Conservation (phyloP, 345 rosid genomes). For the Raphanus sativus region DNA sequence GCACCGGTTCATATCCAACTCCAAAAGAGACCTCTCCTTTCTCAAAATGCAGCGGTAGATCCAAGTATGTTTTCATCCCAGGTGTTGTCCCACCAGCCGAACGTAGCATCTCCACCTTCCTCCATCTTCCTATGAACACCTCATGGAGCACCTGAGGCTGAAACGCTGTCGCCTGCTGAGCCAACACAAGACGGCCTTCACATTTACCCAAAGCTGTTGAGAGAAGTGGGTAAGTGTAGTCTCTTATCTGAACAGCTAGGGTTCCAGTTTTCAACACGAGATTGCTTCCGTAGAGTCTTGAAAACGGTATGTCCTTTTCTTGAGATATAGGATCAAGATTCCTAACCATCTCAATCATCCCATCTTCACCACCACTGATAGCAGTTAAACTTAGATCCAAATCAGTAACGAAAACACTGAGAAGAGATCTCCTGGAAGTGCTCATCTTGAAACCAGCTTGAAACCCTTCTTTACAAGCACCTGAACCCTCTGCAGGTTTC, state of each 20-base stretch:
- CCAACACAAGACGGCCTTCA: constrained; percentile 82
- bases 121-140: constrained; percentile 92
- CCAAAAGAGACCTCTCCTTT: constrained; percentile 80
- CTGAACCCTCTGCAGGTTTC: constrained; percentile 67
- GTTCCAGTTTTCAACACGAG: constrained; percentile 61
- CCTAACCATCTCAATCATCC: constrained; percentile 76
- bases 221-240: constrained; percentile 81
- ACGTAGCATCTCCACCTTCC: constrained; percentile 90
- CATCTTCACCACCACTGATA: constrained; percentile 80
- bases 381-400: constrained; percentile 67
- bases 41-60: constrained; percentile 73
- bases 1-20: constrained; percentile 86
- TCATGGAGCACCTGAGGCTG: constrained; percentile 90
- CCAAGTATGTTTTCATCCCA: constrained; percentile 79
- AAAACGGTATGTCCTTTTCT: constrained; percentile 76
- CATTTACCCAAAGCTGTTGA: constrained; percentile 75
- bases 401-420: constrained; percentile 77
- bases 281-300: constrained; percentile 84
- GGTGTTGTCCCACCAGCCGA: constrained; percentile 96
- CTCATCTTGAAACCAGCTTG: constrained; percentile 88
- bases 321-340: constrained; percentile 72
- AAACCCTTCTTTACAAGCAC: constrained; percentile 78
- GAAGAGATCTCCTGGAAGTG: constrained; percentile 63
- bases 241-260: constrained; percentile 64
- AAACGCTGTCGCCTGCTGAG: constrained; percentile 97